Conservation (phyloP, 805 yeast species). For the Yarrowia bubula region DNA sequence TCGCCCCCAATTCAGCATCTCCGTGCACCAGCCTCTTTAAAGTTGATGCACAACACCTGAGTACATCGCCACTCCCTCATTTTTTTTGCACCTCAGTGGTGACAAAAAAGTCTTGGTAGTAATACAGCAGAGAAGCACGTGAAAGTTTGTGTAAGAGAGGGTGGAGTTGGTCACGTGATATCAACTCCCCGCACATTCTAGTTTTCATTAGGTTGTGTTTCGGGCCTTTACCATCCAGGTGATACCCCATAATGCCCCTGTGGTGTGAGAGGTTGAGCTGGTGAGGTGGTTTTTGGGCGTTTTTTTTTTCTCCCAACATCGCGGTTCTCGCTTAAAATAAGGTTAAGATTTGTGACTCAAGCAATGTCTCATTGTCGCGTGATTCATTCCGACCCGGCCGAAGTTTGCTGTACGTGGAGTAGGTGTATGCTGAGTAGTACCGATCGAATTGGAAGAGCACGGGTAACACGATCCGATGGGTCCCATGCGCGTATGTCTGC, state of each 20-base stretch:
- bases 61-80: background rate
- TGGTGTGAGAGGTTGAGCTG: background rate
- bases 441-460: too few species aligned
- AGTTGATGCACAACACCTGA: conserved; percentile 10
- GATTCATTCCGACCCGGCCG: background rate
- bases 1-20: too few species aligned
- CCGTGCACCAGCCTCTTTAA: too few species aligned
- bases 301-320: background rate
- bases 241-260: background rate
- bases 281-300: background rate
- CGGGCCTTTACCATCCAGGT: background rate
- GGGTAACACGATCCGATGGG: too few species aligned
- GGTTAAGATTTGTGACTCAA: background rate
- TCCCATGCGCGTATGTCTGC: too few species aligned
- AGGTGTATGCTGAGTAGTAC: too few species aligned
- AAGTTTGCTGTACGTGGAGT: too few species aligned
- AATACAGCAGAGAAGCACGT: conserved; percentile 20
- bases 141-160: background rate
- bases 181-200: background rate
- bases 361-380: conserved; percentile 9
- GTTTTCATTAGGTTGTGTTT: background rate
- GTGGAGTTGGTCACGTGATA: background rate
- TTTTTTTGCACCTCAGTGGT: background rate
- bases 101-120: background rate
- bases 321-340: background rate